Evolutionary conservation across 129 eudicot genomes (phyloP), one percentile per base, ranked within the genome.

Genomic region (Escallonia herrerae): DNA sequence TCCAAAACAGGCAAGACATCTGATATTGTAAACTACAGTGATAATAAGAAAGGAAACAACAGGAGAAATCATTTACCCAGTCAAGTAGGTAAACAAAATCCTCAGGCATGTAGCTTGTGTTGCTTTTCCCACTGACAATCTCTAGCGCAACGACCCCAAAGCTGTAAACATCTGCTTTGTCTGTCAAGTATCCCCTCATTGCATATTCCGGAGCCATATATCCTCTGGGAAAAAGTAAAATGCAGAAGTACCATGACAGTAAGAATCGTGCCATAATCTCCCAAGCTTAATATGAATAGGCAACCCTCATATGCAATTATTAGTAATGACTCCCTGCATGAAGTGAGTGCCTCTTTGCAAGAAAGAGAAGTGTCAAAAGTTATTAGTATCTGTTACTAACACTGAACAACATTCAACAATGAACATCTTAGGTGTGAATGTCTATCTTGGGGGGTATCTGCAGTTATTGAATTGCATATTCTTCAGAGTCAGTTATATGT

Each of bases 141-240:
- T 91, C 97, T 6, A 91, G 79, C 4, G 80, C 79, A 58, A 91
- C 97, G 8, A 91, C 79, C 63, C 97, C 97, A 64, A 87, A 91
- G 60, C 97, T 91, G 70, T 87, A 91, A 43, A 91, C 94, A 63
- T 91, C 97, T 50, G 97, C 97, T 74, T 91, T 91, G 67, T 87
- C 95, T 2, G 97, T 91, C 77, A 91, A 78, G 69, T 84, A 87
- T 45, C 97, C 97, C 61, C 95, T 83, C 97, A 84, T 87, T 54
- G 97, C 97, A 70, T 91, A 91, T 80, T 91, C 97, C 1, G 97
- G 97, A 69, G 97, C 97, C 95, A 87, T 91, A 66, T 91, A 91
- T 47, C 97, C 97, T 80, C 97, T 91, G 79, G 22, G 71, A 57
- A 54, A n/a, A 67, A 56, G 22, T 40, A 71, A 39, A 79, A 53